Conservation (phyloP, 2,329 filamentous ascomycete species). For the Podosphaera aphanis region DNA sequence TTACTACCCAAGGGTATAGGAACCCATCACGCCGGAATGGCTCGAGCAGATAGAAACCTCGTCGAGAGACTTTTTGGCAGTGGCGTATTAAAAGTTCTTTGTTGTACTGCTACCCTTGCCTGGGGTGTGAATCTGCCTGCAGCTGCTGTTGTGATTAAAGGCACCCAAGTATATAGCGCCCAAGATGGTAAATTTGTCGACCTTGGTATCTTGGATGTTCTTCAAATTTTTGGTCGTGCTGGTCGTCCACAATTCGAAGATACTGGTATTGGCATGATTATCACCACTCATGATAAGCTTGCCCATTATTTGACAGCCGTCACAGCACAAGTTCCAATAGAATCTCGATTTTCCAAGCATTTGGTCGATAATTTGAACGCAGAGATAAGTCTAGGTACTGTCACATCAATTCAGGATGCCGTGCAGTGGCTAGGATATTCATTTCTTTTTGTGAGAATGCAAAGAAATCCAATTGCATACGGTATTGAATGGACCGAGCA, state of each 20-base stretch:
- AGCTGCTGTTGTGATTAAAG: slow-evolving; percentile 92
- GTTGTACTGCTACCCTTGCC: slow-evolving; percentile 89
- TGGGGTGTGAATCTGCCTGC: slow-evolving; percentile 98
- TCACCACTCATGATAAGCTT: slow-evolving; percentile 83
- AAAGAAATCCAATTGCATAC: slow-evolving; percentile 71
- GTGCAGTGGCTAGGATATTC: slow-evolving; percentile 97
- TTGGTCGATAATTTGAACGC: slow-evolving; percentile 93
- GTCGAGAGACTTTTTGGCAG: slow-evolving; percentile 80
- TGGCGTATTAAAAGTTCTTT: slow-evolving; percentile 87
- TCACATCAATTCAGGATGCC: slow-evolving; percentile 79
- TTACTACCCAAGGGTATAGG: slow-evolving; percentile 77
- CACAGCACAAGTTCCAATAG: slow-evolving; percentile 88
- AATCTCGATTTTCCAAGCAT: slow-evolving; percentile 85
- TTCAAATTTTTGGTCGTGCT: slow-evolving; percentile 96
- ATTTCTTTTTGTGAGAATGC: slow-evolving; percentile 92
- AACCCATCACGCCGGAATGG: slow-evolving; percentile 92
- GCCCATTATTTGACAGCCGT: slow-evolving; percentile 79
- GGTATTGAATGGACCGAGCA: slow-evolving; percentile 80
- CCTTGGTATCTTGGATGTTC: slow-evolving; percentile 80
- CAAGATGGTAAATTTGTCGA: slow-evolving; percentile 95
- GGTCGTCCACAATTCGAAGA: slow-evolving; percentile 96
- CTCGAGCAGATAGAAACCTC: slow-evolving; percentile 79
- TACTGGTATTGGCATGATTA: slow-evolving; percentile 93
- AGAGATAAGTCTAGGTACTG: slow-evolving; percentile 79
- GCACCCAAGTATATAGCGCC: slow-evolving; percentile 87